Percentiles rank a stretch among this genome's conserved stretches.
phyloP scores from a whole-genome alignment of 2,329 filamentous ascomycete genomes.

The Trichoderma oligosporum region DNA sequence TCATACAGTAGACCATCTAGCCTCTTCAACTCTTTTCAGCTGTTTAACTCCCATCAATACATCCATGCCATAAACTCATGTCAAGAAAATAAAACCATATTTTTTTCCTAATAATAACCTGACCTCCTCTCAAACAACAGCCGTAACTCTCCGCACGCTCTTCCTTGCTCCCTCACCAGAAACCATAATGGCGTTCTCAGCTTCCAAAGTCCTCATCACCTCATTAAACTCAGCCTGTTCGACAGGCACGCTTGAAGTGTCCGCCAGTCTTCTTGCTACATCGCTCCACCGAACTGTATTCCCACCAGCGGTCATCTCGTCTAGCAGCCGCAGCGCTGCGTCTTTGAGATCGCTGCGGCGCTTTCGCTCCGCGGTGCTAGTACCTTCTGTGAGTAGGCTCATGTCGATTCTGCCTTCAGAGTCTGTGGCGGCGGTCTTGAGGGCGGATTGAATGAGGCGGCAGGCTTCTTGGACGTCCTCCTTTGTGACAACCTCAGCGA shows the following conservation, averaged over 20 bases:
- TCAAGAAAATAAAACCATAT: neutral
- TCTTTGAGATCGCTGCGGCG: slow-evolving; percentile 80
- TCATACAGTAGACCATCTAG: slow-evolving; percentile 4
- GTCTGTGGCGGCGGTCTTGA: slow-evolving; percentile 97
- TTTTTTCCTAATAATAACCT: slow-evolving; percentile 5
- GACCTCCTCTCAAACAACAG: slow-evolving; percentile 32
- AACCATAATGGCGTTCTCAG: slow-evolving; percentile 77
- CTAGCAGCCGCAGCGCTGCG: slow-evolving; percentile 68
- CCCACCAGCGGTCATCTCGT: slow-evolving; percentile 70
- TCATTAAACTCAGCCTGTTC: slow-evolving; percentile 81
- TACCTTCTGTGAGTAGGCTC: slow-evolving; percentile 92
- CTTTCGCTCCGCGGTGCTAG: slow-evolving; percentile 78
- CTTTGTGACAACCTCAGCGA: slow-evolving; percentile 69
- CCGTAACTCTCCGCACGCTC: slow-evolving; percentile 71
- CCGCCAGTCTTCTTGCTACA: slow-evolving; percentile 66
- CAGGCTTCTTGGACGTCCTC: slow-evolving; percentile 87
- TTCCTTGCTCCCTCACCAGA: slow-evolving; percentile 80
- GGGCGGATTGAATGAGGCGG: slow-evolving; percentile 83
- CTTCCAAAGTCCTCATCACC: slow-evolving; percentile 73
- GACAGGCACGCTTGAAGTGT: slow-evolving; percentile 65
- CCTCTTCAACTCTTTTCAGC: neutral
- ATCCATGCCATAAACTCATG: neutral
- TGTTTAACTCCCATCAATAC: neutral
- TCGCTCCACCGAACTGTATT: slow-evolving; percentile 74
- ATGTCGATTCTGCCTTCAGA: slow-evolving; percentile 92